Evolutionary conservation across 2,329 filamentous ascomycete genomes (phyloP).

Genomic region (Epichloe glyceriae): DNA sequence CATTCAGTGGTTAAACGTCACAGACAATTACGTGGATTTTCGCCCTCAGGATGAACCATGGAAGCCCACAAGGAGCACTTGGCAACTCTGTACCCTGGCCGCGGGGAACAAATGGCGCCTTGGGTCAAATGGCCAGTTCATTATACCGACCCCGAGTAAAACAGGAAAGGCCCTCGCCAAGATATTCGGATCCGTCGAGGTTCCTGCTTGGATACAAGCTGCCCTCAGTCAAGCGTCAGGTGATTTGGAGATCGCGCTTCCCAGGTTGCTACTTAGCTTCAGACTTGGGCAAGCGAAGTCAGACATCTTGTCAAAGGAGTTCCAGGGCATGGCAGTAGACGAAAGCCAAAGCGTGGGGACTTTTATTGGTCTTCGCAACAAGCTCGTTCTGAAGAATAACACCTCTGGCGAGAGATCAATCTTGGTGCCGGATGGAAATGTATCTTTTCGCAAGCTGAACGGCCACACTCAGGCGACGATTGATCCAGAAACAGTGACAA

Average conservation of each 20-base stretch:
- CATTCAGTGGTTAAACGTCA: conserved; percentile 33
- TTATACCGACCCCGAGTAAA: conserved; percentile 10
- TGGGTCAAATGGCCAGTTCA: neutral
- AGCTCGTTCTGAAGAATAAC: conserved; percentile 28
- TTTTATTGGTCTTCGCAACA: conserved; percentile 31
- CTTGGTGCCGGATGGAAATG: conserved; percentile 24
- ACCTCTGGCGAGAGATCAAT: conserved; percentile 18
- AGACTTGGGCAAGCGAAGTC: conserved; percentile 14
- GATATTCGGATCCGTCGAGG: neutral
- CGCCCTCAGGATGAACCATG: conserved; percentile 15
- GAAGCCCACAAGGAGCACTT: conserved; percentile 6
- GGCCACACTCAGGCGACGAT: conserved; percentile 26
- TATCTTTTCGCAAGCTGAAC: neutral
- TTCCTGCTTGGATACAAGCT: neutral
- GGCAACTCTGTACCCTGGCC: neutral
- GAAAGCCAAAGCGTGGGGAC: conserved; percentile 23
- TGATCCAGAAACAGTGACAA: conserved; percentile 5
- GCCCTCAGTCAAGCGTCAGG: neutral
- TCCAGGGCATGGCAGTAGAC: conserved; percentile 35
- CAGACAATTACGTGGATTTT: conserved; percentile 19
- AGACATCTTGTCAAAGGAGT: conserved; percentile 30
- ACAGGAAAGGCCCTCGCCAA: neutral
- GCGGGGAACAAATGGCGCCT: neutral
- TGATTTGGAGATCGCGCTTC: conserved; percentile 27
- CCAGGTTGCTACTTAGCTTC: conserved; percentile 35